Evolutionary conservation across 345 rosid species (phyloP).

Genomic region (Barbarea vulgaris): DNA sequence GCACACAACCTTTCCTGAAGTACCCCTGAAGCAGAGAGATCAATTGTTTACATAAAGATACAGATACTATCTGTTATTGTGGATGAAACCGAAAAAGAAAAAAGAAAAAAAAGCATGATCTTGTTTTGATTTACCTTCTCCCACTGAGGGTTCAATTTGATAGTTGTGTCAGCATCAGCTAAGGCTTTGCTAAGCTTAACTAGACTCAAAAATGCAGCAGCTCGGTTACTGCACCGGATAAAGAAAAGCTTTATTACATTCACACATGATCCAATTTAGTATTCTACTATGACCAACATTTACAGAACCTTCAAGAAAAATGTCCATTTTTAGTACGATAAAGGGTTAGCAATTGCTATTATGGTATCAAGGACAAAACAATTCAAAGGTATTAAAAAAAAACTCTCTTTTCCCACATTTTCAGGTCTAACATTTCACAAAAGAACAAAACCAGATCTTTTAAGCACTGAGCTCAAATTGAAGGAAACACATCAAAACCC

Average conservation of each 20-base stretch:
- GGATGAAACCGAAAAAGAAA: not conserved
- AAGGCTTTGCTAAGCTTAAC: slow-evolving; percentile 94
- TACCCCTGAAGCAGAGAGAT: slow-evolving; percentile 61
- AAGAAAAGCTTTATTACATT: not conserved
- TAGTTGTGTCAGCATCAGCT: slow-evolving; percentile 87
- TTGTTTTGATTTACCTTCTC: slow-evolving; percentile 64
- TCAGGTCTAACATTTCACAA: not conserved
- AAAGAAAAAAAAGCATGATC: not conserved
- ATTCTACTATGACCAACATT: slow-evolving; percentile 9
- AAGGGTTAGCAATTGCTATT: not conserved
- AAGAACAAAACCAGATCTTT: slow-evolving; percentile 28
- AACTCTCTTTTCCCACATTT: not conserved
- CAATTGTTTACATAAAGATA: not conserved
- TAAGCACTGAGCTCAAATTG: not conserved
- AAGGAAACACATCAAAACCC: not conserved
- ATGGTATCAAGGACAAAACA: not conserved
- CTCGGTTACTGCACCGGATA: slow-evolving; percentile 69
- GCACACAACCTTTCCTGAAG: slow-evolving; percentile 93
- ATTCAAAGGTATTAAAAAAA: not conserved
- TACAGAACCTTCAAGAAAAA: not conserved
- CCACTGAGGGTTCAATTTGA: slow-evolving; percentile 85
- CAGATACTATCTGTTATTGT: not conserved
- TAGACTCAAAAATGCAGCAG: slow-evolving; percentile 89
- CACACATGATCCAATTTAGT: not conserved
- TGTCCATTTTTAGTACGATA: not conserved